A percentile compares a stretch with the other conserved stretches of the same genome.
phyloP scores from a whole-genome alignment of 306 rosid species.

The Vachellia pachyceras region DNA sequence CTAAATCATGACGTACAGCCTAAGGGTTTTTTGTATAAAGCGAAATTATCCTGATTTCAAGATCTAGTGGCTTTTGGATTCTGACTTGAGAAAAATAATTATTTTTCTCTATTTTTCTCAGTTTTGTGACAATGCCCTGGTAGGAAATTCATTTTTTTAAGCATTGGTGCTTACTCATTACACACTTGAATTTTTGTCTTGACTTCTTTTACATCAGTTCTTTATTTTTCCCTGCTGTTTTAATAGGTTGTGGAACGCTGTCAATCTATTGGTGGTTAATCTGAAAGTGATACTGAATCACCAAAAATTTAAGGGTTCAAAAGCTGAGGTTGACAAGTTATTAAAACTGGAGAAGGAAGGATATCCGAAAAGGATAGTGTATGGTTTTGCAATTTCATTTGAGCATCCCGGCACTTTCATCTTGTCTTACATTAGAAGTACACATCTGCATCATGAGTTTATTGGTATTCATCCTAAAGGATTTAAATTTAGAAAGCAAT shows the following conservation, averaged over 20 bases:
- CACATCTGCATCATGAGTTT: conserved; percentile 52
- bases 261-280: conserved; percentile 52
- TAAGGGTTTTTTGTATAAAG: not conserved
- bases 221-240: conserved; percentile 19
- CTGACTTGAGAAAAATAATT: conserved; percentile 11
- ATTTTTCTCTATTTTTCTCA: not conserved
- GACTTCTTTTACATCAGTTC: conserved; percentile 19
- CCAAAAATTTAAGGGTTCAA: conserved; percentile 55
- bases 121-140: conserved; percentile 5
- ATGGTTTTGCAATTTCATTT: conserved; percentile 51
- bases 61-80: conserved; percentile 15
- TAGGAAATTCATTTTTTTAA: conserved; percentile 18
- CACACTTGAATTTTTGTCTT: conserved; percentile 19
- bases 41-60: conserved; percentile 9
- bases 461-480: conserved; percentile 56
- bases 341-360: conserved; percentile 50
- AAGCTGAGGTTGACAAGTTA: conserved; percentile 51
- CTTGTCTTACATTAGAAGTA: conserved; percentile 52
- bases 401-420: conserved; percentile 59
- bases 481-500: conserved; percentile 58
- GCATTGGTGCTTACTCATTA: not conserved
- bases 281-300: conserved; percentile 48
- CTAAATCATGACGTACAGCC: not conserved
- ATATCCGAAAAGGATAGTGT: conserved; percentile 51
- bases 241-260: conserved; percentile 47